phyloP scores from a whole-genome alignment of 495 filamentous ascomycete species.

The Penicillium goetzii region DNA sequence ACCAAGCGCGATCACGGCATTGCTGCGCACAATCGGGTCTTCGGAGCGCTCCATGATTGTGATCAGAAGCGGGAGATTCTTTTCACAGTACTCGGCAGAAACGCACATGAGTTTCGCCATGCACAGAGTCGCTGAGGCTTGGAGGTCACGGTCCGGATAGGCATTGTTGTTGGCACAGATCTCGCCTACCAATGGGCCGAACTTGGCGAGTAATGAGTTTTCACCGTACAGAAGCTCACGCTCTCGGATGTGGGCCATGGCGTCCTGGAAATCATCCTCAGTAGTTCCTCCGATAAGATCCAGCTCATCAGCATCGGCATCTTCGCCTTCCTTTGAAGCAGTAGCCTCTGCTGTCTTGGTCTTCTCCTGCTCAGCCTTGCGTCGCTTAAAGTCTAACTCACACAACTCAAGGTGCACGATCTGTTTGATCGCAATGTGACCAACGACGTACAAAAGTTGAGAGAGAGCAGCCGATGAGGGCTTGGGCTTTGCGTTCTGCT shows the following conservation, averaged over 20 bases:
- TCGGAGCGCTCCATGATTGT: constrained; percentile 95
- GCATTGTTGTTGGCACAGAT: constrained; percentile 92
- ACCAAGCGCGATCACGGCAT: constrained; percentile 93
- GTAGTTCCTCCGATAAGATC: constrained; percentile 97
- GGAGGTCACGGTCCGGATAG: constrained; percentile 83
- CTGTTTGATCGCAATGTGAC: constrained; percentile 96
- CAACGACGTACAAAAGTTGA: constrained; percentile 92
- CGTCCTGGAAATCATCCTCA: constrained; percentile 98
- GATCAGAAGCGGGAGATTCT: constrained; percentile 89
- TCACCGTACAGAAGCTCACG: constrained; percentile 89
- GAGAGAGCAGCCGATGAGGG: constrained; percentile 72
- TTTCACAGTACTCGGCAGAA: constrained; percentile 91
- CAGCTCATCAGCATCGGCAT: constrained; percentile 70
- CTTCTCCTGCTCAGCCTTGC: constrained; percentile 94
- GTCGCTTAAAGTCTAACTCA: constrained; percentile 94
- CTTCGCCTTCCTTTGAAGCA: constrained; percentile 53
- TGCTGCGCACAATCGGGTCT: constrained; percentile 87
- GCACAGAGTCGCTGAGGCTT: constrained; percentile 93
- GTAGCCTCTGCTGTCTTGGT: constrained; percentile 60
- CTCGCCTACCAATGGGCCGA: constrained; percentile 87
- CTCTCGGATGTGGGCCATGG: constrained; percentile 92
- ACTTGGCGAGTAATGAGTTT: constrained; percentile 81
- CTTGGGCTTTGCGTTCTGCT: constrained; percentile 34
- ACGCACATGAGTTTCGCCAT: constrained; percentile 99
- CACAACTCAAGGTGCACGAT: constrained; percentile 99